phyloP scores from a whole-genome alignment of 805 yeast genomes.

The Yarrowia osloensis region DNA sequence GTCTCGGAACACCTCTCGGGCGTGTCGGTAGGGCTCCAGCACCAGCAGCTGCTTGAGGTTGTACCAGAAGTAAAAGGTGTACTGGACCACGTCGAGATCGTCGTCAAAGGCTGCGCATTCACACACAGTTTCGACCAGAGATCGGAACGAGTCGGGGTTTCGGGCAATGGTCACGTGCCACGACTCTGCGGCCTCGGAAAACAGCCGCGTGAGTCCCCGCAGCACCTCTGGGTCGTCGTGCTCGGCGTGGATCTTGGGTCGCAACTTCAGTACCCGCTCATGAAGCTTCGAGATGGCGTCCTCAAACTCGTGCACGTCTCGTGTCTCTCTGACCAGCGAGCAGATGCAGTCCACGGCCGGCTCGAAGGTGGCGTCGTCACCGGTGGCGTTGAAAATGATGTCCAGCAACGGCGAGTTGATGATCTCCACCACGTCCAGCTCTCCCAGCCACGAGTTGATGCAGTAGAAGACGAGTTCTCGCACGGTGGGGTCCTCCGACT shows the following conservation, averaged over 20 bases:
- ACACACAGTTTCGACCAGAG: slow-evolving; percentile 70
- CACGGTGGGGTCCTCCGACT: slow-evolving; percentile 42
- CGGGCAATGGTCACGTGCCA: slow-evolving; percentile 89
- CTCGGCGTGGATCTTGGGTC: slow-evolving; percentile 45
- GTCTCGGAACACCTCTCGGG: slow-evolving; percentile 54
- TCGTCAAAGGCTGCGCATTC: slow-evolving; percentile 71
- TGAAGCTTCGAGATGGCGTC: slow-evolving; percentile 66
- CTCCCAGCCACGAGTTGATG: slow-evolving; percentile 87
- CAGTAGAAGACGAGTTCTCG: slow-evolving; percentile 63
- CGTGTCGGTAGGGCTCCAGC: slow-evolving; percentile 57
- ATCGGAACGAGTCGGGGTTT: slow-evolving; percentile 66
- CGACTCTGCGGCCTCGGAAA: slow-evolving; percentile 90
- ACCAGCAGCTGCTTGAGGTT: slow-evolving; percentile 70
- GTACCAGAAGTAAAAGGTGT: slow-evolving; percentile 93
- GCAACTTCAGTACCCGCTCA: slow-evolving; percentile 64
- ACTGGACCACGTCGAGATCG: slow-evolving; percentile 85
- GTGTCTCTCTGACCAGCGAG: slow-evolving; percentile 76
- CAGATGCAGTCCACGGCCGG: slow-evolving; percentile 85
- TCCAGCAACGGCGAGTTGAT: slow-evolving; percentile 64
- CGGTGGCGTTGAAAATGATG: slow-evolving; percentile 64
- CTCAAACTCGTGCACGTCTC: slow-evolving; percentile 56
- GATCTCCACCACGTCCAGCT: slow-evolving; percentile 73
- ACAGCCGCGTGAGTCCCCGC: slow-evolving; percentile 70
- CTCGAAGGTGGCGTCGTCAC: slow-evolving; percentile 68
- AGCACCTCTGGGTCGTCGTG: slow-evolving; percentile 62